Conservation (phyloP, 306 rosid genomes). For the Acacia confusa region DNA sequence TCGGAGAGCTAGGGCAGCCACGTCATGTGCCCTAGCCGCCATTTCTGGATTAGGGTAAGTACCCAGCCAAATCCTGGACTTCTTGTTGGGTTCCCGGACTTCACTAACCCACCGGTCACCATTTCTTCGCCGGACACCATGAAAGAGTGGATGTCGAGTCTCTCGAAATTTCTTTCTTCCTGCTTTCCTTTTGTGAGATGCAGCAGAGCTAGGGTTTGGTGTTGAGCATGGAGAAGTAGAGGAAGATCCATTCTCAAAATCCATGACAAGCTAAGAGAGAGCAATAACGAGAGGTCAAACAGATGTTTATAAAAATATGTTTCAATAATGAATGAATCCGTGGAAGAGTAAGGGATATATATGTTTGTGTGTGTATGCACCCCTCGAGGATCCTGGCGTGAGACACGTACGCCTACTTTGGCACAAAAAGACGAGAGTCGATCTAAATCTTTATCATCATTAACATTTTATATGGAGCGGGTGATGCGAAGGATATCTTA, state of each 20-base stretch:
- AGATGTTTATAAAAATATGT: not conserved
- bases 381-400: too few species aligned
- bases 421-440: too few species aligned
- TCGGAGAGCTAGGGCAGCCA: slow-evolving; percentile 34
- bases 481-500: too few species aligned
- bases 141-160: slow-evolving; percentile 29
- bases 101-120: slow-evolving; percentile 38
- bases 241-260: not conserved
- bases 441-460: too few species aligned
- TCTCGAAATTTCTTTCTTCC: slow-evolving; percentile 31
- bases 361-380: too few species aligned
- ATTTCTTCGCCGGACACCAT: slow-evolving; percentile 20
- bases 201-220: not conserved
- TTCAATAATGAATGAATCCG: not conserved
- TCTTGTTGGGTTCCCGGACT: slow-evolving; percentile 32
- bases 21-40: slow-evolving; percentile 50
- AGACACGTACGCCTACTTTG: too few species aligned
- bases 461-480: too few species aligned
- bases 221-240: not conserved
- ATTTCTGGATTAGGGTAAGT: slow-evolving; percentile 37
- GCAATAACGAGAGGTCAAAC: not conserved
- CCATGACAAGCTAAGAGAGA: not conserved
- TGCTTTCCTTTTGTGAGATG: slow-evolving; percentile 26
- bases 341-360: not conserved
- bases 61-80: slow-evolving; percentile 42